Conservation (phyloP, 2,329 filamentous ascomycete genomes). For the Diaporthe australafricana region DNA sequence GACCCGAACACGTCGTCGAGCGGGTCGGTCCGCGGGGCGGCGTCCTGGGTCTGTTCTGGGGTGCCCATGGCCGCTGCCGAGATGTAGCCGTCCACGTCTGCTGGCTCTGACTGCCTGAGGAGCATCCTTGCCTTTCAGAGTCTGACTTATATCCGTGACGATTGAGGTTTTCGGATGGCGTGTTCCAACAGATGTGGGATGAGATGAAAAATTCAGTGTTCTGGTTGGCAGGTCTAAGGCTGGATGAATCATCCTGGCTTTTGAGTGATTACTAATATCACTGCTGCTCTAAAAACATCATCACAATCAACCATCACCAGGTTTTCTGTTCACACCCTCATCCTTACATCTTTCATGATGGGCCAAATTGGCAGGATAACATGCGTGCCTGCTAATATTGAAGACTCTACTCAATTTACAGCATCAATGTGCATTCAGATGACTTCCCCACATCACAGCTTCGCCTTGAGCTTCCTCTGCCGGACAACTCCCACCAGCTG, state of each 20-base stretch:
- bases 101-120: slow-evolving; percentile 36
- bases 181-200: not conserved
- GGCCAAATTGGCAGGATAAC: too few species aligned
- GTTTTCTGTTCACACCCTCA: not conserved
- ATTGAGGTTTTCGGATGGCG: not conserved
- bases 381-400: too few species aligned
- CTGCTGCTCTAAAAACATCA: not conserved
- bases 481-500: not conserved
- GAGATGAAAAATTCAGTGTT: slow-evolving; percentile 1
- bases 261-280: slow-evolving; percentile 12
- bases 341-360: too few species aligned
- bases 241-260: not conserved
- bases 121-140: slow-evolving; percentile 27
- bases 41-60: not conserved
- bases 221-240: not conserved
- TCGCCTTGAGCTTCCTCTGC: not conserved
- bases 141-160: not conserved
- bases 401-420: too few species aligned
- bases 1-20: slow-evolving; percentile 38
- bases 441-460: not conserved
- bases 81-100: slow-evolving; percentile 34
- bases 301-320: not conserved
- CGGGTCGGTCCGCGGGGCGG: slow-evolving; percentile 21
- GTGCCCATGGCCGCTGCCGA: slow-evolving; percentile 16
- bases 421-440: not conserved